Base-by-base conservation (phyloP, 2,329 filamentous ascomycete species). In the Dissoconium aciculare region DNA sequence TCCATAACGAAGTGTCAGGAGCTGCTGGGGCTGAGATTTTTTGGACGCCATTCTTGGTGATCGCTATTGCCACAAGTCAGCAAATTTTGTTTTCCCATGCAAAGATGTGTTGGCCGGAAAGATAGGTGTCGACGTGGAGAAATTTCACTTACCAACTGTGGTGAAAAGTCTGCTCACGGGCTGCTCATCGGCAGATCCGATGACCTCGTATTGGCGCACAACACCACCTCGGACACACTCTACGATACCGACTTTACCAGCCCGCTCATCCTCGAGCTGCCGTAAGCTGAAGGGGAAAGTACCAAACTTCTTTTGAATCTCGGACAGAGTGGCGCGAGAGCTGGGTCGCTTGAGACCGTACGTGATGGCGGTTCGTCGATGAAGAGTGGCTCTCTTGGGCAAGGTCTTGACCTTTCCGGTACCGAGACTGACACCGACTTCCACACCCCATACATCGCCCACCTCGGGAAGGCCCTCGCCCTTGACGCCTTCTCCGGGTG, bases 261-360 rank as follows among this genome's bases (percentile, higher is more conserved):
- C 76, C 53, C 87, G 78, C 71, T 98, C 89, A 51, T 95, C 87
- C 41, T 94, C 87, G 40, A 98, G 72, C 65, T 98, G 89, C 53
- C 89, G 74, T 65, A 95, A 69, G 62, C 82, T 92, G 73, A 98
- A 98, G 48, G 89, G 89, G 70, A 98, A 98, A 40, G 74, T 83
- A 43, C 87, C 85, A 53, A 95, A 98, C 66, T 87, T 94, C 74
- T 87, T 91, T 57, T 91, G 78, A 38, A 93, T 78, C 63, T 95
- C 89, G 27, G 85, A 92, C 31, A 95, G 69, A 29, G 87, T 78
- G 61, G 91, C 82, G 55, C 87, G 75, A 31, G 87, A 94, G 44
- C 82, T 92, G 38, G 83, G 83, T 45, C 89, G 78, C 74, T 95
- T 98, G 44, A 98, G 69, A 38, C 75, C 76, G 60, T 93, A 94